These are phyloP conservation scores for Nannizzia gypsea DNA, from an alignment of 2,329 filamentous ascomycete species.

Conservation along the genomic window DNA sequence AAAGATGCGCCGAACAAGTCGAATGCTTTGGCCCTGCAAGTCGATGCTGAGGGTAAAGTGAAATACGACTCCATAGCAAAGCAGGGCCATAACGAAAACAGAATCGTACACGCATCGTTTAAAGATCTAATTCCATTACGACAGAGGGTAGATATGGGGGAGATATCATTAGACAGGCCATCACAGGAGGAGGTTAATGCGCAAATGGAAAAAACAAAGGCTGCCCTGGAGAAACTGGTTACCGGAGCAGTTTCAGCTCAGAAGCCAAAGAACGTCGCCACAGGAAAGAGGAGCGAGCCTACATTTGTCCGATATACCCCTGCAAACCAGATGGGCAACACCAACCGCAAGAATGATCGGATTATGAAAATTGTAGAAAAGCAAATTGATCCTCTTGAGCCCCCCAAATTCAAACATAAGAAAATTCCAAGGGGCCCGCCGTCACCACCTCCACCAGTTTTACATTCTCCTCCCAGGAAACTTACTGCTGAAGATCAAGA, in stretches of 20 bases:
- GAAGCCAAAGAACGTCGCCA: conserved; percentile 89
- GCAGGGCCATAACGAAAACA: conserved; percentile 70
- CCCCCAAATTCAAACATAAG: conserved; percentile 97
- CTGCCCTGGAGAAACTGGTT: conserved; percentile 70
- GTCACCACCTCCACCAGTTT: conserved; percentile 81
- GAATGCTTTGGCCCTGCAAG: conserved; percentile 85
- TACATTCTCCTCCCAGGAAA: conserved; percentile 90
- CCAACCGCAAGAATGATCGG: conserved; percentile 72
- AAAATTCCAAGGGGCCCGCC: conserved; percentile 90
- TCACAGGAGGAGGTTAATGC: conserved; percentile 72
- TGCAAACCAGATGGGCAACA: conserved; percentile 90
- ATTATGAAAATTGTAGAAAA: conserved; percentile 98
- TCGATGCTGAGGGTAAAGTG: conserved; percentile 82
- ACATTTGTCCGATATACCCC: conserved; percentile 95
- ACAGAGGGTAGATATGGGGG: conserved; percentile 83
- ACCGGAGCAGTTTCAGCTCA: conserved; percentile 79
- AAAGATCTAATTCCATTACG: conserved; percentile 91
- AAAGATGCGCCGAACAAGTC: conserved; percentile 57
- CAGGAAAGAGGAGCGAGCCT: conserved; percentile 65
- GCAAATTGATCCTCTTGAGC: conserved; percentile 89
- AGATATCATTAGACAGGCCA: conserved; percentile 75
- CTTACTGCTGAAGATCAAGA: conserved; percentile 95
- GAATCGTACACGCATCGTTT: conserved; percentile 89
- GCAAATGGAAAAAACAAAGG: conserved; percentile 78
- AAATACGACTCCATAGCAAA: conserved; percentile 93